A percentile compares a stretch with the other conserved stretches of the same genome.
Conservation (phyloP, 345 rosid species). For the Lenwebbia sp. region DNA sequence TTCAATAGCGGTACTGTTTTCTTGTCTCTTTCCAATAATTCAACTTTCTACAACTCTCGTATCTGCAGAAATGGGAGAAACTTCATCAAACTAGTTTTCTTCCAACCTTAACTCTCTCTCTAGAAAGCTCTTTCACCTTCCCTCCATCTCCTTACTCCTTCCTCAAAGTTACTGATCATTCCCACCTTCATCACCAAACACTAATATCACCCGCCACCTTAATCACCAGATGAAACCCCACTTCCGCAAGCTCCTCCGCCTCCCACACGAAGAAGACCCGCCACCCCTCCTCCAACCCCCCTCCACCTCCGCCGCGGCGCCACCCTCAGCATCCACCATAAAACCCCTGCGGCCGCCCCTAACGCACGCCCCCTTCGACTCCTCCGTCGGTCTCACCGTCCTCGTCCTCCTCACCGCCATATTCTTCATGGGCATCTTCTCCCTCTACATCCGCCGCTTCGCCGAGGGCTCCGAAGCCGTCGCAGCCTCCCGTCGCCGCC, state of each 20-base stretch:
- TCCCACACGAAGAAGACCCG: background rate
- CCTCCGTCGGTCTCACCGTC: conserved; percentile 35
- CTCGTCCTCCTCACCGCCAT: conserved; percentile 37
- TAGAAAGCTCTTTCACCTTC: background rate
- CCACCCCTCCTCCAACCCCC: background rate
- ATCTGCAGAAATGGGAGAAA: background rate
- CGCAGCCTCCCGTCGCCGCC: background rate
- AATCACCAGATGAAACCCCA: background rate
- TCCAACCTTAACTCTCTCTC: background rate
- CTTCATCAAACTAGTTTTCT: background rate
- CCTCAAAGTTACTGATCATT: background rate
- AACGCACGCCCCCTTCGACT: conserved; percentile 8
- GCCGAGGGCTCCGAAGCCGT: background rate
- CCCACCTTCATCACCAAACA: background rate
- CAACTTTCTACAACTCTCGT: background rate
- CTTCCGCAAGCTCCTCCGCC: background rate
- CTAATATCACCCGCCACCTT: background rate
- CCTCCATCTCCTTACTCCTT: background rate
- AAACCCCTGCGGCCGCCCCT: background rate
- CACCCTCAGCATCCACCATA: background rate
- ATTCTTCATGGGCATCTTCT: conserved; percentile 52
- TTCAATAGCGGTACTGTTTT: background rate
- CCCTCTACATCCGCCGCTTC: conserved; percentile 38
- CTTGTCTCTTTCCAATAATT: background rate
- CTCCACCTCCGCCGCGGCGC: conserved; percentile 1